Evolutionary conservation across 345 rosid genomes (phyloP), one percentile per base, ranked within the genome.

Genomic region (Eutrema yunnanense): DNA sequence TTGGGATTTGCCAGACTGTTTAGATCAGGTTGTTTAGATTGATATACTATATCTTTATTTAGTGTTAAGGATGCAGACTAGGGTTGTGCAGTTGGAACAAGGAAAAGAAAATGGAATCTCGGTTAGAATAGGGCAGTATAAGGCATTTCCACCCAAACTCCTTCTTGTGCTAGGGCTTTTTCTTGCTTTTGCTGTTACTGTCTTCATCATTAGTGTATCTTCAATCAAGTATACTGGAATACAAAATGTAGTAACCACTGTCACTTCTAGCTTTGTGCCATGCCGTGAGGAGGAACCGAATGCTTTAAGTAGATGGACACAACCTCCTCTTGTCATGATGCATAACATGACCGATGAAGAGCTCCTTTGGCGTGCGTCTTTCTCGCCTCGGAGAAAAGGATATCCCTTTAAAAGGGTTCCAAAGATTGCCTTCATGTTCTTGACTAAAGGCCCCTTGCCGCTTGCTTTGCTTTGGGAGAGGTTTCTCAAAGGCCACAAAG

Each of bases 401-500:
- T 86, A 88, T 62, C 99, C 98, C 4, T 95, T 90, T 72, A 57
- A 29, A 57, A 86, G 99, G 73, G 81, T 84, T 69, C 92, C 97
- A 0, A 92, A 95, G 87, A 73, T 95, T 82, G 98, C 96, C 7
- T 92, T 92, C 65, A 90, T 95, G 99, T 95, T 95, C 85, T 86
- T 95, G 86, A 81, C 98, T 3, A 88, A 86, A 80, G 99, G 97
- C 33, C 92, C 98, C 0, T 76, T 95, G 84, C 99, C 98, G 0
- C 85, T 95, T 76, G 88, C 86, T 62, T 81, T 85, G 75, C 88
- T 95, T 22, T 95, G 98, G 99, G 99, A 95, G 83, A 88, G 82
- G 83, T 92, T 95, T 79, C 70, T 95, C 5, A 85, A 79, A 73
- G 99, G 97, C 19, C 86, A 92, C 37, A 83, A 84, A 73, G 91